These are phyloP conservation scores for Lichtheimia ornata DNA, from an alignment of 371 early-diverging fungal species.

Conservation along the genomic window DNA sequence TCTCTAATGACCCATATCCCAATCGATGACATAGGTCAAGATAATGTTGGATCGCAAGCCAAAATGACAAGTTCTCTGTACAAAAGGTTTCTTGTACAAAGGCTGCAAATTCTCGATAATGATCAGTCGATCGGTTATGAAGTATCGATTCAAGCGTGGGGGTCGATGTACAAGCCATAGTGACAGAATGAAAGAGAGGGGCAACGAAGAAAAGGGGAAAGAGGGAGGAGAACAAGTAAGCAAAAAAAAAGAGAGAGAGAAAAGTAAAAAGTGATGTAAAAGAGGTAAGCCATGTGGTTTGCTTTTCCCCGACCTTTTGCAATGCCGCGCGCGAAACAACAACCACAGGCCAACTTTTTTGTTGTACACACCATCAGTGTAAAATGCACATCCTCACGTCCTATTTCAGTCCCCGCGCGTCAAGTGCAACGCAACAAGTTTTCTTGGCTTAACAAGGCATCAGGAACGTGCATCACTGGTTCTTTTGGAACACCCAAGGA, in stretches of 20 bases:
- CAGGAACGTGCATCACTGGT: constrained; percentile 9
- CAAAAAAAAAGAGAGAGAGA: constrained; percentile 8
- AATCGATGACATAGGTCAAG: constrained; percentile 11
- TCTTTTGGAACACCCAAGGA: constrained; percentile 6
- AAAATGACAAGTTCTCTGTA: constrained; percentile 46
- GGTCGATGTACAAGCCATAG: neutral
- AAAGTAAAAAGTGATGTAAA: constrained; percentile 7
- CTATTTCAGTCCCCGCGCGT: too few species aligned
- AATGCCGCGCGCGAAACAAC: too few species aligned
- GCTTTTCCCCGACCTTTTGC: neutral
- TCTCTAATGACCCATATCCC: neutral
- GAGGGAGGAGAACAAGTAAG: constrained; percentile 13
- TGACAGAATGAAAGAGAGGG: constrained; percentile 10
- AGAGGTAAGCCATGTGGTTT: constrained; percentile 19
- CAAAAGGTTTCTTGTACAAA: constrained; percentile 44
- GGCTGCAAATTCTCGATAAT: constrained; percentile 36
- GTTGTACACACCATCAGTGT: neutral
- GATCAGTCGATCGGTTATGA: constrained; percentile 23
- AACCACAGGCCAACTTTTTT: constrained; percentile 1
- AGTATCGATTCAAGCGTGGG: constrained; percentile 36
- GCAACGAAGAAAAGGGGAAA: constrained; percentile 11
- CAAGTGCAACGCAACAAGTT: neutral
- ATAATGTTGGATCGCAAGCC: constrained; percentile 44
- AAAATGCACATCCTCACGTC: too few species aligned
- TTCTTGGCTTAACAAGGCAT: constrained; percentile 2